These are phyloP conservation scores for Huiozyma naganishii DNA, from an alignment of 805 yeast genomes.

Conservation along the genomic window DNA sequence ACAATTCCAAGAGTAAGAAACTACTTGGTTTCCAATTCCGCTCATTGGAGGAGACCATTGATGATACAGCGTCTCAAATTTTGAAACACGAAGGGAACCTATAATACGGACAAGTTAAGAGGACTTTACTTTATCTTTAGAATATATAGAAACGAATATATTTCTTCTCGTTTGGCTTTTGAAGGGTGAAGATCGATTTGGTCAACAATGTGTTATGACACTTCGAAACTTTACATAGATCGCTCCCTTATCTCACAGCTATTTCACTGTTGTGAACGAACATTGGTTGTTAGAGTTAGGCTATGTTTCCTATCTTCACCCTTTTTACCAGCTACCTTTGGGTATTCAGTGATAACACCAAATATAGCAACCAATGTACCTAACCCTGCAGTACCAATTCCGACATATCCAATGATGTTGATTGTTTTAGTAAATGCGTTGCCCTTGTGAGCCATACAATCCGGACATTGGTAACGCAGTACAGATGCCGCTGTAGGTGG, in stretches of 20 bases:
- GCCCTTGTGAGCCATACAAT: conserved; percentile 1
- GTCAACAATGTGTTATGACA: background rate
- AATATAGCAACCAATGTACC: conserved; percentile 2
- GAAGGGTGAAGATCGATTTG: background rate
- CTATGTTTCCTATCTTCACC: background rate
- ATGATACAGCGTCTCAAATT: conserved; percentile 21
- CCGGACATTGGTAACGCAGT: conserved; percentile 4
- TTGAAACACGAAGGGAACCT: conserved; percentile 9
- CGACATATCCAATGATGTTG: conserved; percentile 6
- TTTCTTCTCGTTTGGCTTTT: background rate
- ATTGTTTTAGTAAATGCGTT: conserved; percentile 1
- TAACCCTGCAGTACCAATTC: conserved; percentile 3
- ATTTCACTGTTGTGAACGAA: background rate
- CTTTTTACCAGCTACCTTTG: background rate
- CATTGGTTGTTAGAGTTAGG: background rate
- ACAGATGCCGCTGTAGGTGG: conserved; percentile 49
- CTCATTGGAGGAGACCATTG: conserved; percentile 11
- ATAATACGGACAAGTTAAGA: background rate
- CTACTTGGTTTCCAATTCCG: conserved; percentile 17
- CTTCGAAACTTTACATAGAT: background rate
- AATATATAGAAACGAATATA: background rate
- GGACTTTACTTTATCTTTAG: background rate
- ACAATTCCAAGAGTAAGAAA: conserved; percentile 14
- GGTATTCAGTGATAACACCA: conserved; percentile 4
- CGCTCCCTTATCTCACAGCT: background rate